Evolutionary conservation across 164 flowering plant species (phyloP), one percentile per base, ranked within the genome.

Genomic region (Platanus orientalis): DNA sequence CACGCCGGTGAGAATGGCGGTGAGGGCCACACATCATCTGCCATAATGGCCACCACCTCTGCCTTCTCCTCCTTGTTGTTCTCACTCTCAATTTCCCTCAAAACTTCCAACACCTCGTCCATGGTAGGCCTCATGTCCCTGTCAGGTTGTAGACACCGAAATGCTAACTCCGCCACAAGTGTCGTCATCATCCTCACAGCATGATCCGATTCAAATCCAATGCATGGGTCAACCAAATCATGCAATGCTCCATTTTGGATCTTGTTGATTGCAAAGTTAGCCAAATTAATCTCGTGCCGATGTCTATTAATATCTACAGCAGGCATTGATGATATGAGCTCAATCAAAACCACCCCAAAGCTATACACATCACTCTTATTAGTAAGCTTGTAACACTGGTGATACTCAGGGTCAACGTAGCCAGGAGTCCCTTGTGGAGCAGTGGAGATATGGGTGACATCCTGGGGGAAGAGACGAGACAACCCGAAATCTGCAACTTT

Each of bases 331-430:
- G 89, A 81, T 40, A 84, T 70, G 6, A 84, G 85, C 73, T 84
- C 87, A 36, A 80, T 42, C 4, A 84, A 72, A 5, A 84, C 84
- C 7, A 84, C 89, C 14, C 89, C 89, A 50, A 84, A 84, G 69
- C 89, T 84, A 30, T 82, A 84, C 5, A 82, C 85, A 67, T 84
- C 89, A 50, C 89, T 84, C 76, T 80, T 84, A 13, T 70, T 74
- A 0, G 89, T 80, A 6, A 84, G 84, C 64, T 82, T 82, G 62
- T 84, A 78, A 54, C 81, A 79, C 16, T 73, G 80, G 57, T 81
- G 74, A 64, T 84, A 84, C 48, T 84, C 84, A 0, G 89, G 89
- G 57, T 84, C 89, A 19, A 84, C 79, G 52, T 36, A 36, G 42
- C 42, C 42, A 7, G 42, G 42, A 36, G 7, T 36, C 42, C 42